Evolutionary conservation across 495 filamentous ascomycete species (phyloP), one percentile per base, ranked within the genome.

Genomic region (Aspergillus taichungensis): DNA sequence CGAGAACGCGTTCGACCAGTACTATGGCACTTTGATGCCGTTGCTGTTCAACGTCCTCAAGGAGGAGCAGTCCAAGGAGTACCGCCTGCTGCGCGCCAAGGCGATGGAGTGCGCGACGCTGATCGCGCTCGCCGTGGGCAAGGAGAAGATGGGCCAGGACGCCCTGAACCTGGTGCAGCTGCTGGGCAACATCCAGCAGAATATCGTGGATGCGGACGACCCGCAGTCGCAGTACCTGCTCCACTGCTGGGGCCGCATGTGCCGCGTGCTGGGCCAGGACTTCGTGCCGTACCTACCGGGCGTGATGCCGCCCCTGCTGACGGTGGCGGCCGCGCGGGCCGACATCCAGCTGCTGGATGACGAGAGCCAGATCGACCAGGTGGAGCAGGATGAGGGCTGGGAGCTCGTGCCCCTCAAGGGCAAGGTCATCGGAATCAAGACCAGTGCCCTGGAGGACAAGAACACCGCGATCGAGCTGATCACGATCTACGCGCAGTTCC

Each of bases 221-320:
- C 94, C 94, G 24, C 94, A 99, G 65, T 87, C 88, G 7, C 87
- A 91, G 51, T 99, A 99, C 62, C 79, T 99, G 12, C 84, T 97
- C 56, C 94, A 99, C 73, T 99, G 92, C 70, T 99, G 94, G 94
- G 94, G 94, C 37, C 80, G 94, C 27, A 97, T 99, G 94, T 96
- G 90, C 64, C 84, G 92, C 38, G 91, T 97, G 13, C 75, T 99
- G 45, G 88, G 84, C 37, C 68, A 76, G 35, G 88, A 94, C 52
- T 99, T 99, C 63, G 74, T 97, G 11, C 89, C 88, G 14, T 99
- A 88, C 69, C 75, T 97, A 37, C 78, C 83, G 6, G 87, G 79
- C 43, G 94, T 99, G 35, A 96, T 99, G 82, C 91, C 91, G 12
- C 94, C 94, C 36, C 74, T 99, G 45, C 72, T 95, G 45, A 79